phyloP scores from a whole-genome alignment of 768 basidiomycete species.

The Phanerochaete sordida region DNA sequence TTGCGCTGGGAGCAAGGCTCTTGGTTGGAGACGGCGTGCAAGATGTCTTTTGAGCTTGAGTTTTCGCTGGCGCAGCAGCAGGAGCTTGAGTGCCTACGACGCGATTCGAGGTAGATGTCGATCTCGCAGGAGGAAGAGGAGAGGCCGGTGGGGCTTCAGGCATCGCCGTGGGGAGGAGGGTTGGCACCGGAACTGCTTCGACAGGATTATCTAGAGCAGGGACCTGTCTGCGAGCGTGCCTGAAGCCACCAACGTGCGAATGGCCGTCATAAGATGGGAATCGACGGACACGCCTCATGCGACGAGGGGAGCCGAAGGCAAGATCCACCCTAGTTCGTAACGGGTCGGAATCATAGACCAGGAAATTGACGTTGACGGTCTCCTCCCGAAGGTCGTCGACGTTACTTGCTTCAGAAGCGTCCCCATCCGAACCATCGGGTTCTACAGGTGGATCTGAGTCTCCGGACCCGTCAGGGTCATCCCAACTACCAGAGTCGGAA shows the following conservation, averaged over 20 bases:
- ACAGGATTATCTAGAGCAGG: not conserved
- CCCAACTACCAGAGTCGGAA: constrained; percentile 6
- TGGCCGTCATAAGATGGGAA: not conserved
- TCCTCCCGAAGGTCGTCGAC: constrained; percentile 7
- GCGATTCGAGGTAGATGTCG: constrained; percentile 7
- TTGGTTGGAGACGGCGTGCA: constrained; percentile 51
- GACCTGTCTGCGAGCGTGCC: not conserved
- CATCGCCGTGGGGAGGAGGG: not conserved
- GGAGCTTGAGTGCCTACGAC: constrained; percentile 30
- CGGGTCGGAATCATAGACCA: not conserved
- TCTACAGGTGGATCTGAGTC: not conserved
- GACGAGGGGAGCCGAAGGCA: constrained; percentile 9
- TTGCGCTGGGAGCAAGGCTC: constrained; percentile 45
- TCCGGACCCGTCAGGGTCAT: not conserved
- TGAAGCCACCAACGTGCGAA: not conserved
- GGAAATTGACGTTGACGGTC: not conserved
- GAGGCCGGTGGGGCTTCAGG: not conserved
- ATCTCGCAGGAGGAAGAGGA: not conserved
- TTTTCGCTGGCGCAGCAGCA: constrained; percentile 23
- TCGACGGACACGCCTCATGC: constrained; percentile 13
- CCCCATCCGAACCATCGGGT: not conserved
- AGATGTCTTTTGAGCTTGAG: constrained; percentile 21
- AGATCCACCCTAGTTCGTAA: not conserved
- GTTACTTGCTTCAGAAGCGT: not conserved
- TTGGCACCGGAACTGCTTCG: not conserved